Evolutionary conservation across 805 yeast species (phyloP), one percentile per base, ranked within the genome.

Genomic region (Yamadazyma laniorum): DNA sequence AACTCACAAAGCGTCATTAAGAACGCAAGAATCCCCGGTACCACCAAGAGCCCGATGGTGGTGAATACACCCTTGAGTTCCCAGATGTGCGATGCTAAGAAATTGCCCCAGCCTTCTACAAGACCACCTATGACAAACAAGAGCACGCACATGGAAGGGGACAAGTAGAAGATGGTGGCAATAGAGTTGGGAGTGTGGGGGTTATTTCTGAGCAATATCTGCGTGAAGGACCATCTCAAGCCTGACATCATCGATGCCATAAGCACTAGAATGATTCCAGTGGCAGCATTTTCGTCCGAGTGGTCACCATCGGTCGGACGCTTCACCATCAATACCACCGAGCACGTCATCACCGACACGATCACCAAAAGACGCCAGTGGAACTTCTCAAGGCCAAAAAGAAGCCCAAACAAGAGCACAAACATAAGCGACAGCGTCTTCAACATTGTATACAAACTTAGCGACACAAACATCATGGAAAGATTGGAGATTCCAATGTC

Each of bases 401-500:
- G 43, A 27, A 93, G 80, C 9, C 97, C 91, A 69, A 95, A 93
- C 5, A 91, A 50, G 18, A 93, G 65, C 23, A 93, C 99, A 70
- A 93, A 93, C 21, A 90, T 82, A 35, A 93, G 74, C 12, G 91
- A 78, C 5, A 93, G 80, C 1, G 97, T 85, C 57, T 93, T 93
- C 42, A 93, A 79, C 88, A 91, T 89, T 6, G 98, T 91, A 60
- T 90, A 93, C 32, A 90, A 75, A 13, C 90, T 79, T 46, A 93
- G 69, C 1, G 96, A 77, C 32, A 93, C 84, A 54, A 77, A 81
- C 46, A 82, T 71, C 51, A 90, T 77, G 18, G 96, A 83, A 23
- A 83, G 79, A 59, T 93, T 93, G 21, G 95, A 91, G 46, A 89
- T 71, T 1, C 99, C 98, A 47, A 93, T 89, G 61, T 93, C 99